Conservation (phyloP, 208 protist genomes). For the Lotmaria passim region DNA sequence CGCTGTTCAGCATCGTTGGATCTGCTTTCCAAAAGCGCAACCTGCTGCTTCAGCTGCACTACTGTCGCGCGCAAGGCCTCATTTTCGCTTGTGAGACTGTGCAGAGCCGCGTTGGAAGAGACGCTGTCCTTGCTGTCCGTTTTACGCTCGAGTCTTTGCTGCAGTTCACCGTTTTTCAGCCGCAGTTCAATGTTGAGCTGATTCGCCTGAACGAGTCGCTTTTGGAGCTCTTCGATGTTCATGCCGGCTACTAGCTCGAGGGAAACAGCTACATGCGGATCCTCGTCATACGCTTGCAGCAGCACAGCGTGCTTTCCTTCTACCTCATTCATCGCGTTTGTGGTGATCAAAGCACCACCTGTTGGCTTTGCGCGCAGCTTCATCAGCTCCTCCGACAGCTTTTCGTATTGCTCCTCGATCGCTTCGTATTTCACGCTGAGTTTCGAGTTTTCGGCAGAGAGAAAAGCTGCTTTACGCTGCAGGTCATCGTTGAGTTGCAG, state of each 20-base stretch:
- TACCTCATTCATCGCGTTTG: neutral
- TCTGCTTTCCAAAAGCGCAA: conserved; percentile 7
- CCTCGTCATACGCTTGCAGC: neutral
- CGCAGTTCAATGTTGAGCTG: conserved; percentile 42
- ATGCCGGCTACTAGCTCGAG: neutral
- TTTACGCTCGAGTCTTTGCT: conserved; percentile 13
- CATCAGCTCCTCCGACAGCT: conserved; percentile 26
- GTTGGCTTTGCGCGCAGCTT: conserved; percentile 1
- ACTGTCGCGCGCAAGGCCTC: conserved; percentile 10
- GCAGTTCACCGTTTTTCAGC: conserved; percentile 22
- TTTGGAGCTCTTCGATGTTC: conserved; percentile 26
- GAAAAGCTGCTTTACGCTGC: conserved; percentile 32
- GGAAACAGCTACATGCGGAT: neutral
- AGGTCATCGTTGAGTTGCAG: conserved; percentile 29
- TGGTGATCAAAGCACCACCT: neutral
- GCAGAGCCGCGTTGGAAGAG: neutral
- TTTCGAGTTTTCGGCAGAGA: conserved; percentile 30
- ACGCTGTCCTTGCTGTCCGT: neutral
- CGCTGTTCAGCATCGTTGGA: conserved; percentile 14
- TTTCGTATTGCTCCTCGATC: conserved; percentile 38
- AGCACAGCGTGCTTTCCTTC: neutral
- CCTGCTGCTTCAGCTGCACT: conserved; percentile 15
- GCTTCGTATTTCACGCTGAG: conserved; percentile 14
- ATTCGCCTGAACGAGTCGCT: conserved; percentile 26
- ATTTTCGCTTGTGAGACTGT: conserved; percentile 13